Conservation (phyloP, 495 filamentous ascomycete genomes). For the Thermothielavioides terrestris region DNA sequence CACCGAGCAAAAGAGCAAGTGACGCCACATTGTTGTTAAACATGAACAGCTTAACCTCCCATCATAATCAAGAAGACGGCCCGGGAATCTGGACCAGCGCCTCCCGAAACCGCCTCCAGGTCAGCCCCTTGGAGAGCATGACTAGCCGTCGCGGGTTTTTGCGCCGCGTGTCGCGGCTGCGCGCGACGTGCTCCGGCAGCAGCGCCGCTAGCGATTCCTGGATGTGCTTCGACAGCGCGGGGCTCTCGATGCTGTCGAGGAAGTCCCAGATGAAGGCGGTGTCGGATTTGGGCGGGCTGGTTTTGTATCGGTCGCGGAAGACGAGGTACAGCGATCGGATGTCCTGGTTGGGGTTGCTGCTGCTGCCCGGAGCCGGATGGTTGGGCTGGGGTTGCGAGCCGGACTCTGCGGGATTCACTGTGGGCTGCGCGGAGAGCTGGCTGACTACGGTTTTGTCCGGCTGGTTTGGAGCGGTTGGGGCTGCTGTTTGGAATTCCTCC, state of each 20-base stretch:
- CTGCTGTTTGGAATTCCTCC: background rate
- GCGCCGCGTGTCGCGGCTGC: background rate
- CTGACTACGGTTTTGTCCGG: background rate
- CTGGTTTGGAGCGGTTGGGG: background rate
- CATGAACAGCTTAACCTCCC: too few species aligned
- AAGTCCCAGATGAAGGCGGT: conserved; percentile 20
- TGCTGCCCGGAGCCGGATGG: background rate
- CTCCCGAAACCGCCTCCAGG: conserved; percentile 18
- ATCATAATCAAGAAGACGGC: background rate
- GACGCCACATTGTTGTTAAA: too few species aligned
- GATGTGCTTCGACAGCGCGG: conserved; percentile 14
- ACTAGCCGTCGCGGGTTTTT: conserved; percentile 4
- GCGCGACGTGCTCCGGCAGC: conserved; percentile 10
- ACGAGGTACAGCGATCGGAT: conserved; percentile 12
- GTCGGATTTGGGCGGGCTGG: conserved; percentile 16
- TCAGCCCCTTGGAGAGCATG: conserved; percentile 10
- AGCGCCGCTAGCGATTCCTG: conserved; percentile 13
- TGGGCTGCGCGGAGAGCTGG: background rate
- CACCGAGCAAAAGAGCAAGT: too few species aligned
- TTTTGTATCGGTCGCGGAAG: conserved; percentile 15
- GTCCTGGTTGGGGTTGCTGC: conserved; percentile 1
- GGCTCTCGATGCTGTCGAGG: conserved; percentile 13
- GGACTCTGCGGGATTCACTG: background rate
- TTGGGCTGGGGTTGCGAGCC: background rate
- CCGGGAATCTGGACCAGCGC: conserved; percentile 6